Evolutionary conservation across 495 filamentous ascomycete genomes (phyloP), one percentile per base, ranked within the genome.

Genomic region (Lepraria neglecta): DNA sequence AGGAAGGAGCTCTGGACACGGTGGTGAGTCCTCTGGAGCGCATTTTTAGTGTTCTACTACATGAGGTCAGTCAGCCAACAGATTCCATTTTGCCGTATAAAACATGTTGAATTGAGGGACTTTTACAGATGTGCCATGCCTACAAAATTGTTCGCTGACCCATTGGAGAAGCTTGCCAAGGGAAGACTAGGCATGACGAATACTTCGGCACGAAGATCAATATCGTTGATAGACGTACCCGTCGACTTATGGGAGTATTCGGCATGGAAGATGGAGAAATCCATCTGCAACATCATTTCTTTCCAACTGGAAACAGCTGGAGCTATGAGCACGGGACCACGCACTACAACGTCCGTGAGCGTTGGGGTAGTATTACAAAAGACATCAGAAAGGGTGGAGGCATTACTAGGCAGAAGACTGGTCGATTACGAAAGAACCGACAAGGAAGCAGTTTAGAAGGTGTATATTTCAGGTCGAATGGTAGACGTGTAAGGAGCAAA

Each of bases 51-150:
- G 38, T 43, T 0, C 12, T 50, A 6, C 31, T 50, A 27, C 44
- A 59, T 44, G 56, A 59, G 31, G 51, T 54, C 10, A 54, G 51
- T 11, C 17, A 33, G 4, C 31, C n/a, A 4, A 11, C 12, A 7
- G 7, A 38, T n/a, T 4, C 7, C 21, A 19, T 21, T 10, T 1
- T 12, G 7, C 17, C 1, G 10, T 19, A 4, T 10, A 12, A 38
- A 7, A 38, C 3, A 21, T 38, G 51, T 28, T 54, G 51, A 54
- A 10, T 14, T 35, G 30, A 24, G 10, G 24, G 14, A n/a, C 2
- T 21, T 2, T 10, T 6, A 54, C 19, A 54, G 38, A 59, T 59
- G 56, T 45, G 43, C 30, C 56, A 59, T n/a, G 56, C 44, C 15
- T 59, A 59, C 2, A n/a, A 12, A 4, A 0, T 10, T 1, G 44